Base-by-base conservation (phyloP, 2,329 filamentous ascomycete species). In the Tothia fuscella region DNA sequence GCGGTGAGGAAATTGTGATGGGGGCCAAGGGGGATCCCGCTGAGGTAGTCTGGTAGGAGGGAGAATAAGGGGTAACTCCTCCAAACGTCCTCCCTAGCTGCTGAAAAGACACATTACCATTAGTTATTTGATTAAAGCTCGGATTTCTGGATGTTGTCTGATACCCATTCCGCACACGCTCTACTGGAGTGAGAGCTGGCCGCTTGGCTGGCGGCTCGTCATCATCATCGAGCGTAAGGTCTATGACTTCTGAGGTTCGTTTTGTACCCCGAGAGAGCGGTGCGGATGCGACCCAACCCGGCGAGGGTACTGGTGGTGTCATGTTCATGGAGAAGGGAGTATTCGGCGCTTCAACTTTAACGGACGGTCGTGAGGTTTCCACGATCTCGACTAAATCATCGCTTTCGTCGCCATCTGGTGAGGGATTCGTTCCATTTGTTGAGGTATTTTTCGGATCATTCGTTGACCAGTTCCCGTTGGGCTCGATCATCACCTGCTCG, bases 401-500 rank as follows among this genome's bases (percentile, higher is more conserved):
- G 42, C 63, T 63, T 35, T 60, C 57, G 29, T 62, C 59, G 14
- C 42, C 29, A 28, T 42, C 44, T 5, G 6, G 10, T 10, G 35
- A 21, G 19, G 42, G 6, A 41, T 40, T 21, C 6, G 33, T 13
- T 14, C 37, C 38, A 28, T 39, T 44, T 12, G 35, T 20, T n/a
- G 16, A 17, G 56, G 56, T 13, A 57, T 53, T 25, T 62, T 53
- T 20, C 25, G 59, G 64, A 31, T 63, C 63, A 35, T 61, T 59
- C 19, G 30, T 16, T 4, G 70, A 67, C 91, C 91, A 98, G 50
- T 71, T 68, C 3, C 89, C 91, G 49, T 87, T 73, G 1, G 89
- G 86, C 52, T 96, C 85, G 31, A 98, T 85, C 1, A 80, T 88
- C 20, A 96, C 87, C 51, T 93, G 83, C 43, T 95, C 87, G 1